A percentile compares a stretch with the other conserved stretches of the same genome.
Evolutionary conservation across 805 yeast genomes (phyloP).

Genomic region (Pichia nakasei): DNA sequence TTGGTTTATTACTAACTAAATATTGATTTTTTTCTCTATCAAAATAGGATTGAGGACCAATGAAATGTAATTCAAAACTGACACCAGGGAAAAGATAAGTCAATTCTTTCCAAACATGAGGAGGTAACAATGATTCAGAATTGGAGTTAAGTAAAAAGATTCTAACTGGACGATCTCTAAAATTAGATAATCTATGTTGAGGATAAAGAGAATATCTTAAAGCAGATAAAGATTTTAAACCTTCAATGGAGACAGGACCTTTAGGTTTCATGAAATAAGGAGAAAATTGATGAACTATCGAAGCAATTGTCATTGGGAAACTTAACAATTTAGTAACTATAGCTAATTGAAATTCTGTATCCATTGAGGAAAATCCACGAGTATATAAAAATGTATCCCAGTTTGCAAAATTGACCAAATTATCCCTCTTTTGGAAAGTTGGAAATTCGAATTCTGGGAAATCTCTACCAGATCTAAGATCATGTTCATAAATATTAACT

Average conservation of each 20-base stretch:
- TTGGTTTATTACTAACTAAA: slow-evolving; percentile 50
- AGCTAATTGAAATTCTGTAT: slow-evolving; percentile 91
- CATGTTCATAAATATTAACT: slow-evolving; percentile 92
- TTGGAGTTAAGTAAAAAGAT: slow-evolving; percentile 86
- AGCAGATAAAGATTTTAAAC: slow-evolving; percentile 89
- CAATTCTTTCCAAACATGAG: slow-evolving; percentile 92
- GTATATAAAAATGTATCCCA: slow-evolving; percentile 96
- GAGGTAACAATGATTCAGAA: slow-evolving; percentile 89
- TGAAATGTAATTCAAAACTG: slow-evolving; percentile 77
- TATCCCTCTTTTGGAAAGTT: slow-evolving; percentile 64
- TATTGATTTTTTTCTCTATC: slow-evolving; percentile 63
- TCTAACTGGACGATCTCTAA: slow-evolving; percentile 83
- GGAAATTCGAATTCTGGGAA: slow-evolving; percentile 97
- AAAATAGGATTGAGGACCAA: slow-evolving; percentile 86
- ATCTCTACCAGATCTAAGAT: slow-evolving; percentile 83
- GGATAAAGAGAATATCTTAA: slow-evolving; percentile 86
- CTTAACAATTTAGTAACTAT: slow-evolving; percentile 91
- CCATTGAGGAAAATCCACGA: slow-evolving; percentile 90
- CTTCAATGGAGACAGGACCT: slow-evolving; percentile 87
- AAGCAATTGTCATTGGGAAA: slow-evolving; percentile 85
- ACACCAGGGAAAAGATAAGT: slow-evolving; percentile 77
- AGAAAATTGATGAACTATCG: slow-evolving; percentile 72
- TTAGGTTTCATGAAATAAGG: slow-evolving; percentile 77
- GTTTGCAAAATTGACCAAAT: slow-evolving; percentile 61
- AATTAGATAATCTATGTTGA: slow-evolving; percentile 43